Evolutionary conservation across 164 flowering plant genomes (phyloP).

Genomic region (Cinnamomum chago): DNA sequence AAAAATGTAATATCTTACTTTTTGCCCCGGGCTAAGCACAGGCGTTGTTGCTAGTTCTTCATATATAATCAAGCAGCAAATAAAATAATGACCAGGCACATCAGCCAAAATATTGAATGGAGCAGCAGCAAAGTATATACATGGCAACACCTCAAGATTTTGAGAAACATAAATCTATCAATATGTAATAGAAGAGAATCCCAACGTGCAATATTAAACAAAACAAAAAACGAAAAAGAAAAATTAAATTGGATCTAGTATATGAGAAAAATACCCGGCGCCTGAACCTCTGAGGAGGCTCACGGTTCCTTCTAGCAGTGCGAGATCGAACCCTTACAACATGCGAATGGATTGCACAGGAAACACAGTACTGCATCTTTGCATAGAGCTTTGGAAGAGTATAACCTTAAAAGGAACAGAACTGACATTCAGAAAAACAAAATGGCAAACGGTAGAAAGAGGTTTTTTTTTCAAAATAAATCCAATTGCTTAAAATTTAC

Average conservation of each 20-base stretch:
- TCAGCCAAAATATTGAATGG: background rate
- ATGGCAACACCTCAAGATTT: background rate
- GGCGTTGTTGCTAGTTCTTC: too few relatives aligned
- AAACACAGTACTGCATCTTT: slow-evolving; percentile 94
- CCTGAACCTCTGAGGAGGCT: slow-evolving; percentile 85
- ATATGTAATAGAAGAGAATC: background rate
- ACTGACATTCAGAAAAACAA: background rate
- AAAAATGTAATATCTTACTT: too few relatives aligned
- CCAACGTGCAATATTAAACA: background rate
- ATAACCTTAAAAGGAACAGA: slow-evolving; percentile 35
- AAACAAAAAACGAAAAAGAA: background rate
- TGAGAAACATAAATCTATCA: background rate
- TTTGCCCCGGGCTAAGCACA: too few relatives aligned
- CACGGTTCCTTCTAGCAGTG: slow-evolving; percentile 72
- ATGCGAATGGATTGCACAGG: slow-evolving; percentile 93
- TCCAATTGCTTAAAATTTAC: slow-evolving; percentile 25
- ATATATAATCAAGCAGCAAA: background rate
- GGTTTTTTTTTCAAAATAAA: background rate
- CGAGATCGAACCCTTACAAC: slow-evolving; percentile 96
- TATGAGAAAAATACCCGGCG: slow-evolving; percentile 53
- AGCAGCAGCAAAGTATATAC: background rate
- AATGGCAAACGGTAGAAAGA: background rate
- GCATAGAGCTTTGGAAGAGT: slow-evolving; percentile 87
- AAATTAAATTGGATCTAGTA: background rate
- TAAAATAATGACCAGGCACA: background rate